phyloP scores from a whole-genome alignment of 2,329 filamentous ascomycete genomes.

The Penicillium frequentans region DNA sequence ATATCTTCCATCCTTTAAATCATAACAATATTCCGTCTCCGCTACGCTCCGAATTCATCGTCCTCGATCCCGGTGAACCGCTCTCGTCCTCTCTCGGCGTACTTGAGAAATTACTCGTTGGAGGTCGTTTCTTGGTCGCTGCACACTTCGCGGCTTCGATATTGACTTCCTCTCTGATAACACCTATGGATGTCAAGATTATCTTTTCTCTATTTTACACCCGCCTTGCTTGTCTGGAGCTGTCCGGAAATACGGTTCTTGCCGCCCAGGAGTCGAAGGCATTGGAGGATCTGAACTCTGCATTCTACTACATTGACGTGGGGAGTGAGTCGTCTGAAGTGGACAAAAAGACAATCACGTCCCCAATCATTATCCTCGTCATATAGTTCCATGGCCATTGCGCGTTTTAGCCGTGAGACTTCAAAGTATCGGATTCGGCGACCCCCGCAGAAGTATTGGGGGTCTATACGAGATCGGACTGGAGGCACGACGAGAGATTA shows the following conservation, averaged over 20 bases:
- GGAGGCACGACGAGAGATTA: conserved; percentile 67
- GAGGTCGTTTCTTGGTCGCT: conserved; percentile 77
- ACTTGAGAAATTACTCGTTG: conserved; percentile 65
- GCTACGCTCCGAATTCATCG: conserved; percentile 68
- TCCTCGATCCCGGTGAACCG: conserved; percentile 63
- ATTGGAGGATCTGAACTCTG: conserved; percentile 61
- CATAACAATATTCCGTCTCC: conserved; percentile 59
- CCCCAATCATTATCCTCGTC: conserved; percentile 63
- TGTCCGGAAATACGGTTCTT: conserved; percentile 70
- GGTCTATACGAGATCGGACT: conserved; percentile 84
- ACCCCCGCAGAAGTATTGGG: conserved; percentile 80
- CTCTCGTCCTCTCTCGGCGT: conserved; percentile 34
- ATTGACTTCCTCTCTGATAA: conserved; percentile 43
- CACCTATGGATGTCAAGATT: conserved; percentile 55
- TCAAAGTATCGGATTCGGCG: conserved; percentile 81
- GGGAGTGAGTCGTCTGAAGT: conserved; percentile 19
- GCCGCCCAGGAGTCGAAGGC: conserved; percentile 65
- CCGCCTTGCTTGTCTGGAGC: conserved; percentile 75
- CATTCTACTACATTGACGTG: conserved; percentile 50
- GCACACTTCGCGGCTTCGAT: conserved; percentile 54
- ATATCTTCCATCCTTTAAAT: conserved; percentile 80
- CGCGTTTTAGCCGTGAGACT: conserved; percentile 79
- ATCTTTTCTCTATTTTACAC: conserved; percentile 81
- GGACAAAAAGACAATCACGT: conserved; percentile 60
- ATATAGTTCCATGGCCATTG: conserved; percentile 83